Base-by-base conservation (phyloP, 306 rosid genomes). In the Heteromeles arbutifolia region DNA sequence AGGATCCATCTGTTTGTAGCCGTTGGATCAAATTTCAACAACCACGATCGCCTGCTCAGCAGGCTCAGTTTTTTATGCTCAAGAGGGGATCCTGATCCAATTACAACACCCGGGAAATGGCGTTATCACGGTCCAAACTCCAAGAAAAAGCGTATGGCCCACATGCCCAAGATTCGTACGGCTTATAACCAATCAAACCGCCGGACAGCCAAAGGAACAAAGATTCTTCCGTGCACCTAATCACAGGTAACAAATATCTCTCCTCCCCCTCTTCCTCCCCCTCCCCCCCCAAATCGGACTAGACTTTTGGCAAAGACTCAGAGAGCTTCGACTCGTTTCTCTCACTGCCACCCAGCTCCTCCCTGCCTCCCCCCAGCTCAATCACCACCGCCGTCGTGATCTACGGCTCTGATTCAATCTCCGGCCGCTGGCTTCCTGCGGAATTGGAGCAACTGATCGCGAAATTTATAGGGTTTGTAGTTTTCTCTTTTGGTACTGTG, bases 391-490 rank as follows among this genome's bases (percentile, higher is more conserved):
- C 45, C 77, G 34, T 18, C 71, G 72, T 62, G 59, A 69, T 80
- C 69, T 28, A 31, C 72, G 74, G 70, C 41, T 31, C 73, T n/a
- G 72, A 37, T 72, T 44, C 17, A 73, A 64, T 52, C 31, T 26
- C 48, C 15, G 28, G 8, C 50, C 50, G n/a, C 15, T 52, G 59
- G 19, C 28, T 69, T 68, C 72, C 66, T 48, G 66, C 67, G 71
- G 29, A 72, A 68, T 72, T 82, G 70, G 58, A 65, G 37, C 74
- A 37, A 59, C 78, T 73, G 61, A 73, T 79, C 64, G 28, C 48
- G 6, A 32, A 54, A 21, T 71, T 80, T 7, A 80, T 75, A 70
- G 69, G 89, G 85, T 71, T 78, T 74, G 78, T 64, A 45, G 6
- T 52, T 66, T 78, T 54, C 61, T 54, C 53, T 45, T 4, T 45